Base-by-base conservation (phyloP, 164 flowering plant species). In the Taxillus chinensis region DNA sequence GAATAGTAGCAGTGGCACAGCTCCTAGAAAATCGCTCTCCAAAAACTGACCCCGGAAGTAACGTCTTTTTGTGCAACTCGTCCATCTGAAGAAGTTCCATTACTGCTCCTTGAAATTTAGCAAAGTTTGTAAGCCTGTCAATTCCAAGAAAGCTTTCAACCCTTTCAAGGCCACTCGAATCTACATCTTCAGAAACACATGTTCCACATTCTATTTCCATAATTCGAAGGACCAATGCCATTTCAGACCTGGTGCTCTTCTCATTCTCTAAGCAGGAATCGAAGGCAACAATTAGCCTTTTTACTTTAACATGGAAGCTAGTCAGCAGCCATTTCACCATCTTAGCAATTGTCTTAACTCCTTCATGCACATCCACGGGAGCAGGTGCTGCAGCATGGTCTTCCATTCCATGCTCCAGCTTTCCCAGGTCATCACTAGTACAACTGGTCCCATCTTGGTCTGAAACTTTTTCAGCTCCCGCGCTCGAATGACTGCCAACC, bases 291-390 rank as follows among this genome's bases (percentile, higher is more conserved):
- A 93, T 80, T 55, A 93, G 59, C 27, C 79, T 86, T 64, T 73
- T 89, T 11, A 95, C 55, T 66, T 75, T 86, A 13, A 95, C 77
- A 71, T 87, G 82, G 66, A 95, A 89, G 63, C 92, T 85, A 3
- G 90, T 83, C 49, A 95, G 90, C 66, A 95, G 75, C 87, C 89
- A 81, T 69, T 86, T 82, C 11, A 95, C 85, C 87, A 87, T 78
- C 71, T 86, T 86, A 27, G 96, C 96, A 78, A 95, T 80, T 39
- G 83, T 78, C 77, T 89, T 89, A 46, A 95, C 97, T 73, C 97
- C 99, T 74, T 95, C 89, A 75, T 86, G 97, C 62, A 90, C 82
- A 79, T 85, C 84, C 60, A 74, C 57, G 13, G 80, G 70, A 60
- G 70, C 13, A 48, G 77, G 70, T 55, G 64, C 68, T 3, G 58